Conservation (phyloP, 2,329 filamentous ascomycete genomes). For the Onygena corvina region DNA sequence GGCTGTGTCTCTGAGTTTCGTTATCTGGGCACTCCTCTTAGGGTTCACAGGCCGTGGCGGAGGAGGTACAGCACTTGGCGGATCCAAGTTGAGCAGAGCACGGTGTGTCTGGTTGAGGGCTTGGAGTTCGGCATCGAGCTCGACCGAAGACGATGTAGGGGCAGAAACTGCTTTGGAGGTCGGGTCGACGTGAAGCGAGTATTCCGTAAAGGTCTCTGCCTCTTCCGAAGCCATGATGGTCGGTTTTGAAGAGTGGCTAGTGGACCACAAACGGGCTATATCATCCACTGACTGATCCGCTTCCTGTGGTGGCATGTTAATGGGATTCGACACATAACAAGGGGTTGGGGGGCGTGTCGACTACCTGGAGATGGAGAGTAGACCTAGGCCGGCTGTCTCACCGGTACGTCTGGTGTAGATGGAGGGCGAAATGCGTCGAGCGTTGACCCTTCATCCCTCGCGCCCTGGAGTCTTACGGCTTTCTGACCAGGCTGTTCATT, state of each 20-base stretch:
- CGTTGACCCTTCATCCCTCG: too few relatives aligned
- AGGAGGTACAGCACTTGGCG: conserved; percentile 58
- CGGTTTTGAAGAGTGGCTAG: too few relatives aligned
- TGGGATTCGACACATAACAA: too few relatives aligned
- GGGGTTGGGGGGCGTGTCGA: too few relatives aligned
- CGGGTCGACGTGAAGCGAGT: conserved; percentile 73
- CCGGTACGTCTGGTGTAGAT: too few relatives aligned
- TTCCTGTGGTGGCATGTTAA: too few relatives aligned
- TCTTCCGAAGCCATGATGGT: conserved; percentile 6
- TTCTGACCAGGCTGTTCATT: conserved; percentile 1
- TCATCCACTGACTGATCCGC: neutral
- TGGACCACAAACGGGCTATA: neutral
- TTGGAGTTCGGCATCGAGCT: conserved; percentile 43
- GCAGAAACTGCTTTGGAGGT: conserved; percentile 60
- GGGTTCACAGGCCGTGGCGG: conserved; percentile 85
- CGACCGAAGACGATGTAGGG: conserved; percentile 54
- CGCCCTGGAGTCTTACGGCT: neutral
- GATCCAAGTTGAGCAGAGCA: conserved; percentile 56
- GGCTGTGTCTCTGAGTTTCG: conserved; percentile 79
- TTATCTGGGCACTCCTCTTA: conserved; percentile 76
- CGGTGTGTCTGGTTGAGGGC: conserved; percentile 67
- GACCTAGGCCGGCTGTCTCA: too few relatives aligned
- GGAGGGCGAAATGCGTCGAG: too few relatives aligned
- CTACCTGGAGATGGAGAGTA: too few relatives aligned
- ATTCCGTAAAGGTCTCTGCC: conserved; percentile 52